Base-by-base conservation (phyloP, 208 protist genomes). In the Leishmania arabica region DNA sequence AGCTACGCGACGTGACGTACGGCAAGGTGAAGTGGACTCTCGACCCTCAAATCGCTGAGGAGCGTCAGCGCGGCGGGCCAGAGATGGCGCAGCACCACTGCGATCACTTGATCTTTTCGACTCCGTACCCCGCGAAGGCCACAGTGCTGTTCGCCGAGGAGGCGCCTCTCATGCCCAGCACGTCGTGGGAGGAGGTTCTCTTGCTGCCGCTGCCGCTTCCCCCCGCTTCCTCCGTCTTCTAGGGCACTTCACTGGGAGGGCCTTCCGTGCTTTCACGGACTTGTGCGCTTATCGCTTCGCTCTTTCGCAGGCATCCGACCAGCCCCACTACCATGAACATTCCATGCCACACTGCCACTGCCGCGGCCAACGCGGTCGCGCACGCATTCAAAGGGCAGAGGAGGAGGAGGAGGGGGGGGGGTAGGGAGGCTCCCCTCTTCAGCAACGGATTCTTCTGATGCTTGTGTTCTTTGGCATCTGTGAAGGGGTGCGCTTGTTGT, bases 191-290 rank as follows among this genome's bases (percentile, higher is more conserved):
- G 49, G 62, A 82, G 42, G 74, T 88, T 42, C 82, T 97, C 47
- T 60, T 92, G 51, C 73, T 96, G 40, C 88, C 94, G 24, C 83
- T 97, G 88, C 94, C 94, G 34, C 87, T 96, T 37, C 91, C 94
- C 8, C 83, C 94, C 15, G 91, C 91, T 5, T 88, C 92, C 4
- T 92, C 93, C 6, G 91, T 94, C 4, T 92, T 95, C 62, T 97
- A 77, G 91, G 51, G 21, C 66, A 80, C 53, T 84, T 15, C n/a
- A 49, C 3, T 11, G 42, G 31, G 62, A 31, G 62, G 15, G 8
- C 13, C 62, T 8, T 66, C 31, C 31, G 27, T 21, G 24, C 31
- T 13, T 37, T 37, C 13, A 66, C 62, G 31, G 11, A 7, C 19
- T 66, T 24, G 27, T 27, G 62, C 0, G 62, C 27, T 1, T 15